Percentiles rank a stretch among this genome's conserved stretches.
phyloP scores from a whole-genome alignment of 306 rosid species.

The Vigna reflexopilosa region DNA sequence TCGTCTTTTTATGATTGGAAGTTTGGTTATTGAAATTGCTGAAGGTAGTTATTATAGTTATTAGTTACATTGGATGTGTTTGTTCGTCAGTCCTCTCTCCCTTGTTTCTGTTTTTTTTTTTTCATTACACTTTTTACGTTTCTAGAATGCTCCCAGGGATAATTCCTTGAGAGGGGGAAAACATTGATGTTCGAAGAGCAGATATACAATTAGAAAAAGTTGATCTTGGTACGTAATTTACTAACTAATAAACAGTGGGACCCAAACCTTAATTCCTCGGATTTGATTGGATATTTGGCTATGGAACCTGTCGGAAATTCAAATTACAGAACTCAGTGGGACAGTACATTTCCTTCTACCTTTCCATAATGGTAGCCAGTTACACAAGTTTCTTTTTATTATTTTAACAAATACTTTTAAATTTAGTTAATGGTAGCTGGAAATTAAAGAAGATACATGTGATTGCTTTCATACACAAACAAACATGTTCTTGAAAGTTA shows the following conservation, averaged over 20 bases:
- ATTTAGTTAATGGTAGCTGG: too few species aligned
- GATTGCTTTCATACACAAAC: neutral
- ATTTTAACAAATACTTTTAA: neutral
- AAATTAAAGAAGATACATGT: neutral
- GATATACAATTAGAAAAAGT: slow-evolving; percentile 6
- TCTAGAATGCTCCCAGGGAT: slow-evolving; percentile 20
- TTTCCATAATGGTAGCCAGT: neutral
- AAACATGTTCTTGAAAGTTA: neutral
- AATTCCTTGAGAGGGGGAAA: neutral
- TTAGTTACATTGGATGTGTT: slow-evolving; percentile 42
- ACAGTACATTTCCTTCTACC: neutral
- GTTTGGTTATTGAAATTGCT: slow-evolving; percentile 47
- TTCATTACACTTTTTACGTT: neutral
- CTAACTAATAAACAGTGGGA: slow-evolving; percentile 8
- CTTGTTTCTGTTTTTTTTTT: slow-evolving; percentile 13
- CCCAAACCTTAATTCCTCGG: slow-evolving; percentile 19
- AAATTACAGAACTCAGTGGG: slow-evolving; percentile 1
- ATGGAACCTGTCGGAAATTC: slow-evolving; percentile 17
- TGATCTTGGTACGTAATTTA: slow-evolving; percentile 1
- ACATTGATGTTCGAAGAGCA: neutral
- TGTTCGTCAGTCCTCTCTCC: slow-evolving; percentile 14
- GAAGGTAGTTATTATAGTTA: slow-evolving; percentile 60
- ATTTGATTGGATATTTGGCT: slow-evolving; percentile 24
- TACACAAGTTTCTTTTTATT: neutral
- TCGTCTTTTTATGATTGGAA: slow-evolving; percentile 19